Percentiles rank a stretch among this genome's conserved stretches.
Evolutionary conservation across 2,329 filamentous ascomycete species (phyloP).

Genomic region (Thielaviopsis populi): DNA sequence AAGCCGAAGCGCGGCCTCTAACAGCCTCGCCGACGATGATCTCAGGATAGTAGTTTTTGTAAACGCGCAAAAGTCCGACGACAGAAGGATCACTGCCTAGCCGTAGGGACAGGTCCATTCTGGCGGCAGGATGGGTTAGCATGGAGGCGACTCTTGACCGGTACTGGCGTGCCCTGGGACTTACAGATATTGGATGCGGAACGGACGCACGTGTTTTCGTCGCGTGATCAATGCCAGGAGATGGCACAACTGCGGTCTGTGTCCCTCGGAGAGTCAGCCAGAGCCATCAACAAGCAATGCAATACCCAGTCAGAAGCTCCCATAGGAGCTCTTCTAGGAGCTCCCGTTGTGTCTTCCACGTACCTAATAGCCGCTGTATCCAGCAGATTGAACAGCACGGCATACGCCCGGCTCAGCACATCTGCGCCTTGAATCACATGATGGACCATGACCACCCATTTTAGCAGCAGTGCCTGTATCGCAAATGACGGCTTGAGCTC

Average conservation of each 20-base stretch:
- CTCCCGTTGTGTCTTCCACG: neutral
- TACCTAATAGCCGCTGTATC: conserved; percentile 65
- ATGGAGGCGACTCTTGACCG: too few relatives aligned
- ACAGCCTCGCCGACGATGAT: conserved; percentile 62
- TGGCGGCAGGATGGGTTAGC: conserved; percentile 21
- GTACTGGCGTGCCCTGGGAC: conserved; percentile 20
- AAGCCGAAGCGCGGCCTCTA: conserved; percentile 44
- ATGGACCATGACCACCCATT: conserved; percentile 66
- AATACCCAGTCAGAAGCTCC: neutral
- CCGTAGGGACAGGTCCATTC: conserved; percentile 42
- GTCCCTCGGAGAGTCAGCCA: conserved; percentile 6
- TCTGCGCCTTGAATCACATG: conserved; percentile 50
- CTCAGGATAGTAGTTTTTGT: conserved; percentile 82
- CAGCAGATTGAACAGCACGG: conserved; percentile 64
- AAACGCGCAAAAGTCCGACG: conserved; percentile 61
- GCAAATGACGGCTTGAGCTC: conserved; percentile 56
- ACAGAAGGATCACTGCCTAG: conserved; percentile 59
- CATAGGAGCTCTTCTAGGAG: neutral
- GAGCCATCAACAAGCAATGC: neutral
- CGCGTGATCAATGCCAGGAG: conserved; percentile 64
- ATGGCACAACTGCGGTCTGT: conserved; percentile 52
- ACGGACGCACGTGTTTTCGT: conserved; percentile 69
- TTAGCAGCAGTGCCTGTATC: conserved; percentile 55
- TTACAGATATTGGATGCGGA: conserved; percentile 63
- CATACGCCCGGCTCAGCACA: conserved; percentile 54